Percentiles rank a stretch among this genome's conserved stretches.
These are phyloP conservation scores for Penicillium janthinellum DNA, from an alignment of 2,329 filamentous ascomycete genomes.

Conservation along the genomic window DNA sequence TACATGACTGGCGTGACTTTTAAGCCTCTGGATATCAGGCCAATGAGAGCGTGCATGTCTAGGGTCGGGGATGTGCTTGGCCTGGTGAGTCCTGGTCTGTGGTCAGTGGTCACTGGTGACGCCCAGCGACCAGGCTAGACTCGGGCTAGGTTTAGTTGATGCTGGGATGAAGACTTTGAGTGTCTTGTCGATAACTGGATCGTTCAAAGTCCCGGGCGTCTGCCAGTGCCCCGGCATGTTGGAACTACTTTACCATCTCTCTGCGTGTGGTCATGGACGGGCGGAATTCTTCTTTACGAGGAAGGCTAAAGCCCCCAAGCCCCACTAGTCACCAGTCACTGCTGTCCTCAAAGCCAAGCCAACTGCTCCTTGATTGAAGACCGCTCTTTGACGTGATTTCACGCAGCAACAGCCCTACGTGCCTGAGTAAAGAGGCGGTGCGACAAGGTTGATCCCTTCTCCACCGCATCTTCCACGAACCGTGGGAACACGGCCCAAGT, in stretches of 20 bases:
- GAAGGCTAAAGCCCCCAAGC: not conserved
- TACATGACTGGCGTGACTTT: not conserved
- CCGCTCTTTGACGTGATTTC: constrained; percentile 11
- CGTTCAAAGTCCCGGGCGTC: not conserved
- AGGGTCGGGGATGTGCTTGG: not conserved
- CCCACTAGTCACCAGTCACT: not conserved
- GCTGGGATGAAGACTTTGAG: not conserved
- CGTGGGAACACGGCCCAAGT: not conserved
- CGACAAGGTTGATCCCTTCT: not conserved
- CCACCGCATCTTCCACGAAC: not conserved
- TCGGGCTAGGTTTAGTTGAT: not conserved
- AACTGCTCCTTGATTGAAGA: not conserved
- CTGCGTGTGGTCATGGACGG: not conserved
- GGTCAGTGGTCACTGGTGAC: not conserved
- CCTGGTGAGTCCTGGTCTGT: not conserved
- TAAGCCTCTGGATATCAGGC: not conserved
- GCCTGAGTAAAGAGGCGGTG: constrained; percentile 13
- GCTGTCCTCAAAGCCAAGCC: not conserved
- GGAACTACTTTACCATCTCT: not conserved
- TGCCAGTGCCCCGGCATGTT: not conserved
- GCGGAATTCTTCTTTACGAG: not conserved
- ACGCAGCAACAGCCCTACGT: constrained; percentile 14
- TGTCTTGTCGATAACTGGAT: not conserved
- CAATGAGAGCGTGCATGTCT: not conserved
- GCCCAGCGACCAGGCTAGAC: not conserved